phyloP scores from a whole-genome alignment of 176 grass and related monocot species.

The Oryza meyeriana region DNA sequence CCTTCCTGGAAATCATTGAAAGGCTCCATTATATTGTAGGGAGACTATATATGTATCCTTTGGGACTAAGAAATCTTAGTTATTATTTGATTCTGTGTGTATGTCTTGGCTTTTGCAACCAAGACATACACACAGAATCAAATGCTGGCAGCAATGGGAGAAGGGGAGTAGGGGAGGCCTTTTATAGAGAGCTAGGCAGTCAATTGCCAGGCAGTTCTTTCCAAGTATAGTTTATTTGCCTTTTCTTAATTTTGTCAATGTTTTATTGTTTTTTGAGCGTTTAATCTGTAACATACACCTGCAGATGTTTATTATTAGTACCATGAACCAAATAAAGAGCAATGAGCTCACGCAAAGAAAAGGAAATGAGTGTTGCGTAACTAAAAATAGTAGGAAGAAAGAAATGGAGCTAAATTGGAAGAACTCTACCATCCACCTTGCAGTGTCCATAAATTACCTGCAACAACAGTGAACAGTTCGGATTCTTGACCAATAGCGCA shows the following conservation, averaged over 20 bases:
- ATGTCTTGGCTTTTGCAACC: slow-evolving; percentile 22
- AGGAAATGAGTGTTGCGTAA: background rate
- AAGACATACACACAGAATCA: slow-evolving; percentile 30
- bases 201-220: background rate
- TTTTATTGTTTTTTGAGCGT: background rate
- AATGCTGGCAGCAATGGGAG: background rate
- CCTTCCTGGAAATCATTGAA: background rate
- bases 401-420: background rate
- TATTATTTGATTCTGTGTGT: background rate
- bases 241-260: background rate
- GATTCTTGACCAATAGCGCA: background rate
- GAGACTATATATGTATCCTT: background rate
- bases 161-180: background rate
- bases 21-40: slow-evolving; percentile 21
- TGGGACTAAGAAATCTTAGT: background rate
- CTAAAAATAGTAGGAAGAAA: background rate
- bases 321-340: background rate
- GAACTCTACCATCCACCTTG: background rate
- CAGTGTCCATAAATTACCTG: background rate
- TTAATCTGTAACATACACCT: background rate
- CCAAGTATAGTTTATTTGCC: background rate
- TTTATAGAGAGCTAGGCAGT: slow-evolving; percentile 3
- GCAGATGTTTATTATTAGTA: background rate
- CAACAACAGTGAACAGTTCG: background rate
- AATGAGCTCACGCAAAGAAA: background rate